Base-by-base conservation (phyloP, 495 filamentous ascomycete genomes). In the Penicillium verhagenii region DNA sequence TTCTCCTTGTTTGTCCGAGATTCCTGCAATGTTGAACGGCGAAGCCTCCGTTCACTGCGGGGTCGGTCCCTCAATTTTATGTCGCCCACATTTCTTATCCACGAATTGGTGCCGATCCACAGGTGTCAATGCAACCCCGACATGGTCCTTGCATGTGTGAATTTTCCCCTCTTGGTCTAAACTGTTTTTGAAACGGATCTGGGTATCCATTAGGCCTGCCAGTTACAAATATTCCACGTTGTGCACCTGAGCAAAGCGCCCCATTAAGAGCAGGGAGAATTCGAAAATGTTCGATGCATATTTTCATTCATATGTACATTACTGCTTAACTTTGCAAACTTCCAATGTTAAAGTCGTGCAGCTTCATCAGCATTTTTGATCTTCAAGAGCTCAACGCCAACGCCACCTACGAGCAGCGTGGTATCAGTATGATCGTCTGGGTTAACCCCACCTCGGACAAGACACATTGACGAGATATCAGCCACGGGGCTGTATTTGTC, bases 401-500 rank as follows among this genome's bases (percentile, higher is more conserved):
- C 81, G 19, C 82, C 82, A 47, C 73, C 75, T 4, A 83, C 64
- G 25, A 85, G 39, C 46, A 85, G 56, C 43, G 65, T 69, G 11
- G 42, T 10, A 20, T 31, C 5, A 14, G 46, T 4, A 31, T 11
- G 11, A 23, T 23, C 6, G 16, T 39, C 11, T 24, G 9, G 10
- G 21, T 21, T 18, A 1, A 4, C n/a, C 14, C 37, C n/a, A 6
- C n/a, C n/a, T n/a, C 47, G 56, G 18, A 77, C 48, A 19, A 80
- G 50, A 14, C 72, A 73, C 58, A 84, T 57, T 20, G 72, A 67
- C 1, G 81, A 76, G 9, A 82, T 76, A 63, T 92, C 89, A 20
- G 88, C 87, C 21, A 91, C 82, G 19, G 81, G 68, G 54, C 83
- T 88, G 50, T 81, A 86, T 37, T 68, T 65, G 53, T 86, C 79